Evolutionary conservation across 768 basidiomycete genomes (phyloP).

Genomic region (Daedaleopsis nitida): DNA sequence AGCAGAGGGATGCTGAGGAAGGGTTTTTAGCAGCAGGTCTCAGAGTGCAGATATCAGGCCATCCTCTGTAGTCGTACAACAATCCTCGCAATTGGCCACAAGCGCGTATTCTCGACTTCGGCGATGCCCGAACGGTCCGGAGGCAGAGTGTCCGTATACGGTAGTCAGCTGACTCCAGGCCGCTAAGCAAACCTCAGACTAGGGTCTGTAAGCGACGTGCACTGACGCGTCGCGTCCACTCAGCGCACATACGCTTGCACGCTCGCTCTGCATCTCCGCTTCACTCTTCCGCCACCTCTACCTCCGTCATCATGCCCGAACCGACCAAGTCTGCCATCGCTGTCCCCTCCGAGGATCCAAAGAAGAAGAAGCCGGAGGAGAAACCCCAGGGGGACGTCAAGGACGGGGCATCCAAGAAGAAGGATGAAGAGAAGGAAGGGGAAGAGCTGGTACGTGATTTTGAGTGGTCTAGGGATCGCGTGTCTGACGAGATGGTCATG

Average conservation of each 20-base stretch:
- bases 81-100: background rate
- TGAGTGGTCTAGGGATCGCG: background rate
- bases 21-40: too few species aligned
- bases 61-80: constrained; percentile 14
- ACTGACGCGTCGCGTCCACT: constrained; percentile 23
- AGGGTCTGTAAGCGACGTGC: constrained; percentile 9
- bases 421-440: constrained; percentile 52
- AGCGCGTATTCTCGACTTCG: background rate
- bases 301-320: constrained; percentile 50
- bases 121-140: background rate
- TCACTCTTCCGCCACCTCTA: constrained; percentile 4
- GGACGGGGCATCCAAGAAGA: constrained; percentile 37
- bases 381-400: constrained; percentile 52
- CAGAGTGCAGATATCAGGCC: constrained; percentile 11
- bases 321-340: constrained; percentile 55
- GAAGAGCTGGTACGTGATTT: constrained; percentile 69
- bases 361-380: constrained; percentile 67
- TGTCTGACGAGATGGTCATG: background rate
- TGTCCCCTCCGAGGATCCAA: constrained; percentile 74
- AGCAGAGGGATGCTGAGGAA: background rate
- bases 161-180: too few species aligned
- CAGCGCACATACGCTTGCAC: constrained; percentile 3
- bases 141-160: too few species aligned
- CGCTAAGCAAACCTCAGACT: constrained; percentile 1
- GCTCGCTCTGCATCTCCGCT: constrained; percentile 1